Conservation (phyloP, 768 basidiomycete genomes). For the Daedaleopsis sinensis region DNA sequence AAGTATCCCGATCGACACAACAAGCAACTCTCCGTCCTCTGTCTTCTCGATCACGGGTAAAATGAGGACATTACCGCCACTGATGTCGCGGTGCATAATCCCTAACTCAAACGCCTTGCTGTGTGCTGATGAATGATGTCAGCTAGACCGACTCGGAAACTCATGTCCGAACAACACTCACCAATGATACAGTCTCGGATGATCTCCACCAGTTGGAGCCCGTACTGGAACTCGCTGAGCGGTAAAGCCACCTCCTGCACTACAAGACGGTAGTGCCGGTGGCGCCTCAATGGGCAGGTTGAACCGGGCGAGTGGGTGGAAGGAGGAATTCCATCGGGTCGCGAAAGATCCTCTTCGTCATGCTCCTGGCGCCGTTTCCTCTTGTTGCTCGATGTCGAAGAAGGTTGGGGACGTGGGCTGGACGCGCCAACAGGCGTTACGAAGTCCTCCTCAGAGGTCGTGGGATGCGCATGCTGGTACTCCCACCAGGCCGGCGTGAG, state of each 20-base stretch:
- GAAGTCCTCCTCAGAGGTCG: too few species aligned
- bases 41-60: neutral
- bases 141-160: too few species aligned
- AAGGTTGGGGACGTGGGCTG: neutral
- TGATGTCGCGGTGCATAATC: slow-evolving; percentile 14
- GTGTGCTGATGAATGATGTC: neutral
- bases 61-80: slow-evolving; percentile 12
- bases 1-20: neutral
- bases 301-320: neutral
- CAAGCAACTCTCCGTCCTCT: neutral
- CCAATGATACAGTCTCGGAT: neutral
- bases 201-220: neutral
- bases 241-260: slow-evolving; percentile 4
- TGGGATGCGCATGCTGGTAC: neutral
- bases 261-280: slow-evolving; percentile 7
- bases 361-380: neutral
- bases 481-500: neutral
- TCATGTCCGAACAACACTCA: neutral
- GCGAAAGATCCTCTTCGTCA: neutral
- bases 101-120: neutral
- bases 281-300: neutral
- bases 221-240: neutral
- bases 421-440: neutral
- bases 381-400: neutral
- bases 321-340: neutral